Conservation (phyloP, 805 yeast genomes). For the Metschnikowia reukaufii region DNA sequence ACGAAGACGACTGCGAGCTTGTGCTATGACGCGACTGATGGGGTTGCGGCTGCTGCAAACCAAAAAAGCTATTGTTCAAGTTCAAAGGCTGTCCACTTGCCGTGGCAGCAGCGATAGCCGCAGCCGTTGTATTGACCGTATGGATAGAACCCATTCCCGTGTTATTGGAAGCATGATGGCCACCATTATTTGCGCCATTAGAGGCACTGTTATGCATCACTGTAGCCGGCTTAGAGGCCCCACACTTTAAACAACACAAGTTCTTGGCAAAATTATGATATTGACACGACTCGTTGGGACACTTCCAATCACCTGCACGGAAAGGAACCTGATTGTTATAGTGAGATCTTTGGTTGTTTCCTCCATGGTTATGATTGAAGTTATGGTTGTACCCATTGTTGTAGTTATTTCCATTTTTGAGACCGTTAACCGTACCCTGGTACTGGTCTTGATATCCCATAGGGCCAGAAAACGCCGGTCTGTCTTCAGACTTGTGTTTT, state of each 20-base stretch:
- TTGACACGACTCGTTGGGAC: slow-evolving; percentile 71
- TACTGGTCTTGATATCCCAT: slow-evolving; percentile 17
- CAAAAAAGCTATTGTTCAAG: slow-evolving; percentile 30
- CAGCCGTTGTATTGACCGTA: slow-evolving; percentile 43
- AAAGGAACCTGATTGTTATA: slow-evolving; percentile 70
- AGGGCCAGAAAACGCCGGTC: slow-evolving; percentile 11
- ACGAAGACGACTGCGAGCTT: slow-evolving; percentile 9
- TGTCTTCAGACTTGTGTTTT: slow-evolving; percentile 17
- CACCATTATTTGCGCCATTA: slow-evolving; percentile 2
- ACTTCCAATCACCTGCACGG: slow-evolving; percentile 97
- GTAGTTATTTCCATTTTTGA: slow-evolving; percentile 18
- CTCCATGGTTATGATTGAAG: slow-evolving; percentile 18
- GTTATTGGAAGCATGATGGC: slow-evolving; percentile 1
- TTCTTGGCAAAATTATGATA: slow-evolving; percentile 94
- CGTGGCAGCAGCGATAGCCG: slow-evolving; percentile 49
- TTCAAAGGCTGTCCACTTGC: slow-evolving; percentile 48
- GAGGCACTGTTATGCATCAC: slow-evolving; percentile 7
- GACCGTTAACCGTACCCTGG: slow-evolving; percentile 8
- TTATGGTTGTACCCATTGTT: slow-evolving; percentile 16
- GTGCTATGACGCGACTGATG: slow-evolving; percentile 20
- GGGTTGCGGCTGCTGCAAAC: slow-evolving; percentile 38
- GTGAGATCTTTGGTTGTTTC: slow-evolving; percentile 20
- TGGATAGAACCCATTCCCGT: slow-evolving; percentile 22
- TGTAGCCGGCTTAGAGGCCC: slow-evolving; percentile 59
- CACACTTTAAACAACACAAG: slow-evolving; percentile 82